Evolutionary conservation across 495 filamentous ascomycete genomes (phyloP).

Genomic region (Penicillium coprophilum): DNA sequence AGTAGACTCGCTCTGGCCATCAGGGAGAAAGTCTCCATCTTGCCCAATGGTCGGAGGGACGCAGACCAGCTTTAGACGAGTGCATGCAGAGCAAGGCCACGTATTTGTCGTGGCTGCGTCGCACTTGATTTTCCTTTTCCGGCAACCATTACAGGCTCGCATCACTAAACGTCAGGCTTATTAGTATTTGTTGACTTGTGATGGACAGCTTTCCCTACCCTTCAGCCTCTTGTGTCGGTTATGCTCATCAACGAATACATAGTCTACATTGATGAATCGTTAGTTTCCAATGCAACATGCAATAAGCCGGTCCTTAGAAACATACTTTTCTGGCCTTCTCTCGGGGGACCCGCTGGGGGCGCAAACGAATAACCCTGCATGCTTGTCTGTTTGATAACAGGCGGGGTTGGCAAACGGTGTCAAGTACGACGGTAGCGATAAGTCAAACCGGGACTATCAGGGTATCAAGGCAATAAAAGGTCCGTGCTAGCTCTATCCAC

Average conservation of each 20-base stretch:
- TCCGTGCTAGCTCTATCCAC: slow-evolving; percentile 7
- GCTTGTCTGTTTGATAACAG: neutral
- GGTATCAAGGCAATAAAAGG: neutral
- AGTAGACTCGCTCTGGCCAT: slow-evolving; percentile 30
- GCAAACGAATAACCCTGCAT: slow-evolving; percentile 53
- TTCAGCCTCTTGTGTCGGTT: slow-evolving; percentile 97
- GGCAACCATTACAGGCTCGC: slow-evolving; percentile 96
- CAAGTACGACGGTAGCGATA: neutral
- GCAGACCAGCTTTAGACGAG: slow-evolving; percentile 88
- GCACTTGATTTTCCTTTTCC: slow-evolving; percentile 83
- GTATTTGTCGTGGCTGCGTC: slow-evolving; percentile 97
- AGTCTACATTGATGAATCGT: slow-evolving; percentile 57
- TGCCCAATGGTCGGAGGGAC: slow-evolving; percentile 86
- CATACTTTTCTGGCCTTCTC: slow-evolving; percentile 49
- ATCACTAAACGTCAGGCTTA: slow-evolving; percentile 63
- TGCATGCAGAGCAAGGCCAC: slow-evolving; percentile 96
- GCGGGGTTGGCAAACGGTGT: neutral
- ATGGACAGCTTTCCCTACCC: slow-evolving; percentile 54
- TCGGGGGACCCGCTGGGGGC: slow-evolving; percentile 44
- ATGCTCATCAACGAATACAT: slow-evolving; percentile 99
- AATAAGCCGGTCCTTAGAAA: neutral
- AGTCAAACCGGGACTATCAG: slow-evolving; percentile 4
- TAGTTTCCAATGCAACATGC: neutral
- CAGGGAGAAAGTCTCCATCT: slow-evolving; percentile 67
- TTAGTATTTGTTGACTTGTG: slow-evolving; percentile 7